Percentiles rank a stretch among this genome's conserved stretches.
These are phyloP conservation scores for Lodderomyces margitis DNA, from an alignment of 1,139 yeast species.

Conservation along the genomic window DNA sequence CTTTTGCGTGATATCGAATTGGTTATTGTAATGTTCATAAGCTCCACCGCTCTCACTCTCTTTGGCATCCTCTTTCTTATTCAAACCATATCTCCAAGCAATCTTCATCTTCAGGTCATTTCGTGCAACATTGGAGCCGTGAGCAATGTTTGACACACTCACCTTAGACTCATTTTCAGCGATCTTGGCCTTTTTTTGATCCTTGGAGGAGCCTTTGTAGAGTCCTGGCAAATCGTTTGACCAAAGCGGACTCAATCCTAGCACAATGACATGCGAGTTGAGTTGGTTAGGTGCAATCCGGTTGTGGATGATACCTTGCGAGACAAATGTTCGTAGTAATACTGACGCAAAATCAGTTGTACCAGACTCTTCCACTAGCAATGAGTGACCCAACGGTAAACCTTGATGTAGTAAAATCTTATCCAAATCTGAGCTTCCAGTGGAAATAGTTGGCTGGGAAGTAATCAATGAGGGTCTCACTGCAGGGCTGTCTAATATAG, in stretches of 20 bases:
- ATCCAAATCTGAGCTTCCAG: conserved; percentile 77
- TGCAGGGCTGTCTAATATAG: conserved; percentile 47
- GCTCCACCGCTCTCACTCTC: conserved; percentile 14
- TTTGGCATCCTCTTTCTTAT: conserved; percentile 33
- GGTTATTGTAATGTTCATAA: conserved; percentile 60
- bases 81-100: conserved; percentile 83
- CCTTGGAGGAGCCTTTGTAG: conserved; percentile 68
- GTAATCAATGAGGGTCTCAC: conserved; percentile 75
- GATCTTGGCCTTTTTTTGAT: conserved; percentile 60
- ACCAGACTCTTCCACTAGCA: conserved; percentile 79
- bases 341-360: conserved; percentile 88
- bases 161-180: conserved; percentile 59
- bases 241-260: conserved; percentile 66
- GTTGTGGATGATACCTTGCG: conserved; percentile 77
- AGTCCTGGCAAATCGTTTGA: conserved; percentile 75
- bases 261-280: conserved; percentile 59
- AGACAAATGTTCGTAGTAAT: conserved; percentile 64
- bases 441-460: conserved; percentile 72
- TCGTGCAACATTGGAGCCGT: conserved; percentile 20
- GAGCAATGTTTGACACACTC: conserved; percentile 64
- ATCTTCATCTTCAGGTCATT: conserved; percentile 58
- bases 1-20: conserved; percentile 73
- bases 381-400: conserved; percentile 70
- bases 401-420: conserved; percentile 79
- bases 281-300: conserved; percentile 37